Conservation (phyloP, 345 rosid genomes). For the Hypericum androsaemum region DNA sequence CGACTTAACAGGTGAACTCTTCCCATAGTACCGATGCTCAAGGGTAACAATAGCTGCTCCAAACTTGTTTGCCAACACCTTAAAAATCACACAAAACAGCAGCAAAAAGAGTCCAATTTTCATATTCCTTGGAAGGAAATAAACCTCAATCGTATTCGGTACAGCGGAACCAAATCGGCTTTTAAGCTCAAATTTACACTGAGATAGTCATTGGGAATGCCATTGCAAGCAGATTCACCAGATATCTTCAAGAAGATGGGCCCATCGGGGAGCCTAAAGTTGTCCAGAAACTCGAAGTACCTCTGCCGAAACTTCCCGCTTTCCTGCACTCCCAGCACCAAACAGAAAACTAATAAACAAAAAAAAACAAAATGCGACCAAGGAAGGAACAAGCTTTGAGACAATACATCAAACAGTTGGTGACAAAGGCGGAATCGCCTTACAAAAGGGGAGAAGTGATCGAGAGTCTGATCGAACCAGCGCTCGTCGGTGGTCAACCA, state of each 20-base stretch:
- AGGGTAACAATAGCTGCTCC: conserved; percentile 93
- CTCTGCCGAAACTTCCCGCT: conserved; percentile 59
- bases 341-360: too few species aligned
- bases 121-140: too few species aligned
- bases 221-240: conserved; percentile 72
- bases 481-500: conserved; percentile 61
- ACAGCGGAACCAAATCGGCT: too few species aligned
- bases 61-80: conserved; percentile 94
- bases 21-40: conserved; percentile 95
- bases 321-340: conserved; percentile 34
- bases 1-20: conserved; percentile 75
- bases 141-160: not conserved
- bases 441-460: conserved; percentile 81
- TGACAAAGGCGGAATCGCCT: conserved; percentile 1
- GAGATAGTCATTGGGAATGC: conserved; percentile 68
- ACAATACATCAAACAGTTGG: not conserved
- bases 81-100: not conserved
- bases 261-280: conserved; percentile 58
- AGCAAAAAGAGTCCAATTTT: too few species aligned
- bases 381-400: too few species aligned
- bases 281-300: conserved; percentile 67
- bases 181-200: conserved; percentile 27
- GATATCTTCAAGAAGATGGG: conserved; percentile 73
- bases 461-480: conserved; percentile 84
- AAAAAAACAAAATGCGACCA: too few species aligned